Evolutionary conservation across 371 early-diverging fungal species (phyloP).

Genomic region (Rhizopus arrhizus): DNA sequence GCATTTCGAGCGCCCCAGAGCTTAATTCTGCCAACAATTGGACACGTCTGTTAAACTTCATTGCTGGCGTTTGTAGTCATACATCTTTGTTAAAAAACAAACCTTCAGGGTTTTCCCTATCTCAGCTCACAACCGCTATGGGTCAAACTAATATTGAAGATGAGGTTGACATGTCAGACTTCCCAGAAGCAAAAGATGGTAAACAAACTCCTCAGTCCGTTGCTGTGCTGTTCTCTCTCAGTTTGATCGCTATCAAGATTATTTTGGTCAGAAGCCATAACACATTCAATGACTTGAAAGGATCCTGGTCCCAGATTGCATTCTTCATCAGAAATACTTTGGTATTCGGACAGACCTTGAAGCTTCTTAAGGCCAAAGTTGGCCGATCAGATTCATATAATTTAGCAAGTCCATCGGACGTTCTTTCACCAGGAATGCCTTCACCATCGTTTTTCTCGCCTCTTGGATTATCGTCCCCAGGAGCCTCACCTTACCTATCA

Average conservation of each 20-base stretch:
- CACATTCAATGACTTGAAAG: slow-evolving; percentile 46
- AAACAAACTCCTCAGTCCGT: slow-evolving; percentile 36
- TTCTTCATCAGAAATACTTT: slow-evolving; percentile 41
- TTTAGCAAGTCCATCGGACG: background rate
- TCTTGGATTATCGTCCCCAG: slow-evolving; percentile 10
- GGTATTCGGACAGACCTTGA: slow-evolving; percentile 39
- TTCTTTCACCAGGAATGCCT: background rate
- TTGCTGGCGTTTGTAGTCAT: slow-evolving; percentile 44
- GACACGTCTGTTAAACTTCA: slow-evolving; percentile 43
- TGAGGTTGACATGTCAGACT: slow-evolving; percentile 13
- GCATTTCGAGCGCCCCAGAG: slow-evolving; percentile 24
- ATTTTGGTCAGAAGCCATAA: slow-evolving; percentile 54
- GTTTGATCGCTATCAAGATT: slow-evolving; percentile 60
- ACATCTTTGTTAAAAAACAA: slow-evolving; percentile 40
- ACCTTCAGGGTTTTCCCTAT: slow-evolving; percentile 44
- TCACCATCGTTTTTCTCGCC: slow-evolving; percentile 22
- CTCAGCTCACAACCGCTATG: slow-evolving; percentile 32
- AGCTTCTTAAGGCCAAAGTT: slow-evolving; percentile 16
- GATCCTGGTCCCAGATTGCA: slow-evolving; percentile 50
- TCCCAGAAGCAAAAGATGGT: slow-evolving; percentile 40
- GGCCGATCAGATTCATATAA: slow-evolving; percentile 25
- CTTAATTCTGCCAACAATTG: slow-evolving; percentile 45
- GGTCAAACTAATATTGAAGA: slow-evolving; percentile 16
- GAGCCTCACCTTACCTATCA: slow-evolving; percentile 4
- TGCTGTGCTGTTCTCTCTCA: slow-evolving; percentile 41